Base-by-base conservation (phyloP, 345 rosid species). In the Mercurialis annua region DNA sequence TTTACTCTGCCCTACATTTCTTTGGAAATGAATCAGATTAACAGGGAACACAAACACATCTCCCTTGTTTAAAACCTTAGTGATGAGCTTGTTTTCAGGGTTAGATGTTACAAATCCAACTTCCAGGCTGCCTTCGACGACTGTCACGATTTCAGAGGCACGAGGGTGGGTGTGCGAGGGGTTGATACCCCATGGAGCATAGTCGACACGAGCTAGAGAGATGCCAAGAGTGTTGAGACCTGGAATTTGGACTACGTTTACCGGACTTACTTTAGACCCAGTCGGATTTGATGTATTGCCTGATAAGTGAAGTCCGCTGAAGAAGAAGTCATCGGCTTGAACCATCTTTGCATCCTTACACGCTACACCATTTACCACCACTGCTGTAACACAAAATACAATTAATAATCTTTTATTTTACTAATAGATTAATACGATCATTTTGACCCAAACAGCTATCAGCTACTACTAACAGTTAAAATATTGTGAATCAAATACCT, bases 161-260 rank as follows among this genome's bases (percentile, higher is more conserved):
- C 23, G 44, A 30, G 59, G 59, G 9, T 65, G 59, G 10, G 58
- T 21, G 10, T 65, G 59, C 27, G 59, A 59, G 17, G 69, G 59
- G 57, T 51, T 65, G 12, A 65, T 40, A 4, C 69, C 48, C 8
- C 34, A 10, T 6, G 48, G 47, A 23, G 48, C 69, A 7, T 27
- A 52, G 47, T 65, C 59, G 2, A 65, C 18, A 6, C 69, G 47
- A 20, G 23, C 49, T 11, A 65, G 3, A 20, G 69, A 65, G 10
- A 65, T 33, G 14, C 59, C 68, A 8, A 65, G 21, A 16, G 69
- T 51, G 69, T 65, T 52, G 0, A 65, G 69, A 9, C 69, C 59
- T 15, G 69, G 69, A 3, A 65, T 20, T 23, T 34, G 46, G 15
- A 26, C 59, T 24, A 38, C 59, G 4, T 34, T 51, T 11, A 51